Percentiles rank a stretch among this genome's conserved stretches.
Conservation (phyloP, 495 filamentous ascomycete species). For the Durotheca rogersii region DNA sequence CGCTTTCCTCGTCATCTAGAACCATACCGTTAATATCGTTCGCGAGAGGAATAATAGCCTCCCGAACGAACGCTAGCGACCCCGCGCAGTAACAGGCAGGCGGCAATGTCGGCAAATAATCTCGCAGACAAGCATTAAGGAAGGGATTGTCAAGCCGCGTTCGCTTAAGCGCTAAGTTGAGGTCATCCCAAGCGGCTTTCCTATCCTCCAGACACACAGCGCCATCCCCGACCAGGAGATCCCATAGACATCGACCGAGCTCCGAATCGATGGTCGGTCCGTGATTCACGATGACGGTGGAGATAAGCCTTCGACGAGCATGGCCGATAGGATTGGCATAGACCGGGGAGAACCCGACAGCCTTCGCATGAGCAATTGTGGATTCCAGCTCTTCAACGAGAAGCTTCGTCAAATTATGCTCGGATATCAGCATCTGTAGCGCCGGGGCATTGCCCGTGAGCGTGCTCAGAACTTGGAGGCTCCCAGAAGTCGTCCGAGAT, state of each 20-base stretch:
- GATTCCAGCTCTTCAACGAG: conserved; percentile 53
- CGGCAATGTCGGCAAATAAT: conserved; percentile 64
- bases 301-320: conserved; percentile 62
- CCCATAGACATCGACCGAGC: conserved; percentile 65
- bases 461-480: conserved; percentile 66
- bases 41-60: conserved; percentile 42
- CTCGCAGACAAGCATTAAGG: conserved; percentile 62
- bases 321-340: conserved; percentile 39
- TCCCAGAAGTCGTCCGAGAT: conserved; percentile 56
- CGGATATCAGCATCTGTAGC: conserved; percentile 40
- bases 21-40: conserved; percentile 41
- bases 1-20: conserved; percentile 45
- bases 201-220: conserved; percentile 57
- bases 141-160: conserved; percentile 58
- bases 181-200: conserved; percentile 64
- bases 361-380: conserved; percentile 37
- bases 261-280: conserved; percentile 61
- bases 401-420: conserved; percentile 48
- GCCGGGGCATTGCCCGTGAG: conserved; percentile 41
- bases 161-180: conserved; percentile 53
- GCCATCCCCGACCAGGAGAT: conserved; percentile 61
- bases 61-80: conserved; percentile 64
- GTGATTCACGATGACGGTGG: conserved; percentile 56
- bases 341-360: conserved; percentile 40
- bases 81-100: conserved; percentile 66